Base-by-base conservation (phyloP, 805 yeast genomes). In the Candida sonorensis region DNA sequence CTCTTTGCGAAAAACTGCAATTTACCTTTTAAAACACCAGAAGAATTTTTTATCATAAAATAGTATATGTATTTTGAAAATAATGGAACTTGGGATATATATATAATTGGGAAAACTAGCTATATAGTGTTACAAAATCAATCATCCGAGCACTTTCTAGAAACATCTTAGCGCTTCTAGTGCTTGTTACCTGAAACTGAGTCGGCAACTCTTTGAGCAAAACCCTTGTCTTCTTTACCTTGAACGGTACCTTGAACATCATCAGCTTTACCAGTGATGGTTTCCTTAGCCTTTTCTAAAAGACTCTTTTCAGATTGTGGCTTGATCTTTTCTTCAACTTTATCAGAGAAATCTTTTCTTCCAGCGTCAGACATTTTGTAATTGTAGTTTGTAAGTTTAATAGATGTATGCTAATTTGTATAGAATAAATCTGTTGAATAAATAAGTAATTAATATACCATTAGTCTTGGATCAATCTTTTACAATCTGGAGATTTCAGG, bases 311-410 rank as follows among this genome's bases (percentile, higher is more conserved):
- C 71, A 36, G 72, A 60, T 42, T 85, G 79, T 44, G 94, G 94
- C 45, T 72, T 81, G 26, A 80, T 38, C 26, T 71, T 51, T 67
- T 85, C 94, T 33, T 69, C 36, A 46, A 72, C 62, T 62, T 84
- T 82, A 57, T 80, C 81, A 44, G 77, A 46, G 54, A 85, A 69
- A 56, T 72, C 64, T 66, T 86, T 85, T 80, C 95, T 81, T 51
- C 81, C 84, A 40, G 69, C 23, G 23, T 22, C 23, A 22, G 23
- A 22, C 23, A 22, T 22, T 22, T 22, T 22, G 11, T 22, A 22
- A 8, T 22, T 22, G 11, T 10, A 22, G 23, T 22, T 22, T 22
- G n/a, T n/a, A n/a, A n/a, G n/a, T n/a, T n/a, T n/a, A n/a, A n/a
- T n/a, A n/a, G n/a, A n/a, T n/a, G n/a, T n/a, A n/a, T n/a, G n/a